Evolutionary conservation across 495 filamentous ascomycete genomes (phyloP), one percentile per base, ranked within the genome.

Genomic region (Cercophora scortea): DNA sequence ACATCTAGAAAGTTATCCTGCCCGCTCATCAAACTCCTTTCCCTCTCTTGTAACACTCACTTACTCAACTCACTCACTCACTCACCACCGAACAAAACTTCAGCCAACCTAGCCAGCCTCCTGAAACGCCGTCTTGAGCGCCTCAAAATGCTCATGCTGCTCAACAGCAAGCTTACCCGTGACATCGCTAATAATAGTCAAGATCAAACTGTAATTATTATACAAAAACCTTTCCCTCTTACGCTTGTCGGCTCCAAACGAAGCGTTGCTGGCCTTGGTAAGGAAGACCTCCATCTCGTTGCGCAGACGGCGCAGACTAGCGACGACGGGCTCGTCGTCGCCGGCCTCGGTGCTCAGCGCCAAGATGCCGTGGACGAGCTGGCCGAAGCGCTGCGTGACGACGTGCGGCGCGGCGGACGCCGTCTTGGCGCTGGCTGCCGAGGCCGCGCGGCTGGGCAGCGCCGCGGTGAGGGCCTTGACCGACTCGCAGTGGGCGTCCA

Each of bases 191-290:
- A 98, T 85, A 54, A 98, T 95, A 8, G 94, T 95, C 68, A 89
- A 68, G 9, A 98, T 80, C 61, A 98, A 75, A 45, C 85, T 88
- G 70, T 95, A 97, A 64, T 98, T 97, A 66, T 96, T 97, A 61
- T 82, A 88, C 57, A 97, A 69, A 58, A 97, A 96, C 53, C 94
- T 73, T 63, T 91, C 88, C 59, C 88, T 71, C 71, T 90, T 92
- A 61, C 88, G 79, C 51, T 78, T 72, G 56, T 94, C 89, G 32
- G 58, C 61, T 2, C 81, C 83, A 51, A 90, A 82, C 7, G 75
- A 78, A 17, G 83, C 77, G 59, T 81, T 82, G 47, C 70, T 68
- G 13, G 74, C 64, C 60, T 84, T 88, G 10, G 79, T 79, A 54
- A 96, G 61, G 50, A 92, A 90, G 3, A 74, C 74, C 63, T 96